Base-by-base conservation (phyloP, 192 early-diverging fungal genomes). In the Podila epicladia region DNA sequence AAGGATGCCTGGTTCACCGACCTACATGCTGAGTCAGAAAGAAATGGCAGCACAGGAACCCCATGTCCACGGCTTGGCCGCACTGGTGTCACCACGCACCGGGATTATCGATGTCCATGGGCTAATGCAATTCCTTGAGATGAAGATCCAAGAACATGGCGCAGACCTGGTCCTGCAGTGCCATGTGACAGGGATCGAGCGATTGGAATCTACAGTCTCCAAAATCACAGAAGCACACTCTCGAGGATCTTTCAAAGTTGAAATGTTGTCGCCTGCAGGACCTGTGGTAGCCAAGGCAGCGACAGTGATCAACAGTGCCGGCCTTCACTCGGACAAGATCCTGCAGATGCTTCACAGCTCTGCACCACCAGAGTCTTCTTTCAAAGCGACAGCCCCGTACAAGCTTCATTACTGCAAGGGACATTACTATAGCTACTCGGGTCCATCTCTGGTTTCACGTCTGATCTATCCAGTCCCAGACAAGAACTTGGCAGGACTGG, bases 391-490 rank as follows among this genome's bases (percentile, higher is more conserved):
- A n/a, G 28, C 74, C 15, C 24, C 62, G 31, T 92, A 90, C 84
- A 85, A 82, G 55, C 74, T 97, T 22, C 78, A 93, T 69, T 93
- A 92, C 75, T 92, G 90, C 65, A 95, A 93, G 67, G 95, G 95
- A 0, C 90, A 91, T 64, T 97, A 97, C 75, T 97, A 91, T 78
- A 78, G 85, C 31, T 91, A 90, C 53, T 64, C 83, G 4, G 75
- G 76, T 19, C 77, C 59, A 33, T 62, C 65, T 17, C 53, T 73
- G 7, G 88, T 93, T 0, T 82, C 78, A 24, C 87, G 90, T 31
- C 84, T 97, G 15, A 89, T 97, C 13, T 97, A 96, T 69, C 95
- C 95, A 17, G 87, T 92, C 9, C 95, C 95, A 0, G 92, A 94
- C 67, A 86, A 85, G 67, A 87, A 94, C 65, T 64, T 95, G 55